These are phyloP conservation scores for Pyropia haitanensis DNA, from an alignment of 23 red algal species.

Conservation along the genomic window DNA sequence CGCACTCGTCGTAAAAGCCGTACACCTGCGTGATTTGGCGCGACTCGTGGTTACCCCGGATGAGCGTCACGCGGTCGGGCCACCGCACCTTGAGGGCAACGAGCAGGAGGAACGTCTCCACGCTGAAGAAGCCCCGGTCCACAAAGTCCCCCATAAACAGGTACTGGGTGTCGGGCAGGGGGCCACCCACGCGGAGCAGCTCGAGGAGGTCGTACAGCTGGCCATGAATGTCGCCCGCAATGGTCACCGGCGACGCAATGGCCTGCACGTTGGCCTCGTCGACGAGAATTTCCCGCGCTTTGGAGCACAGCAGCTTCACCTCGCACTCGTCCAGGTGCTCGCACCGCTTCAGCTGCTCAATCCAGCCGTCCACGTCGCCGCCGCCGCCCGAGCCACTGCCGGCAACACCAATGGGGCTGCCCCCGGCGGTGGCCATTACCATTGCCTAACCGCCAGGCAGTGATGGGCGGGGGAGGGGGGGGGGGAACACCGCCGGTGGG, in stretches of 20 bases:
- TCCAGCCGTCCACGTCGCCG: conserved; percentile 73
- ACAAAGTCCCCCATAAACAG: conserved; percentile 97
- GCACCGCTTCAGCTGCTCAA: conserved; percentile 89
- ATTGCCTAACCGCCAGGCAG: too few relatives aligned
- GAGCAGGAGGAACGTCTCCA: conserved; percentile 81
- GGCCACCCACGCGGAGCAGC: conserved; percentile 78
- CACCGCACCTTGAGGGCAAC: conserved; percentile 78
- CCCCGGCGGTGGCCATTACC: too few relatives aligned
- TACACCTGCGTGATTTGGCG: conserved; percentile 94
- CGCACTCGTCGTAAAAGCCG: conserved; percentile 94
- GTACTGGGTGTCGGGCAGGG: conserved; percentile 69
- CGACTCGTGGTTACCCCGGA: conserved; percentile 85
- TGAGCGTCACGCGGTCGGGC: conserved; percentile 71
- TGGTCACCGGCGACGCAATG: conserved; percentile 77
- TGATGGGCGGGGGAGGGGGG: too few relatives aligned
- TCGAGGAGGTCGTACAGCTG: conserved; percentile 98
- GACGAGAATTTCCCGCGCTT: conserved; percentile 80
- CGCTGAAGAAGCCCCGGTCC: conserved; percentile 78
- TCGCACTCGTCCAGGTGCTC: conserved; percentile 86
- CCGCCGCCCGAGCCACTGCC: too few relatives aligned
- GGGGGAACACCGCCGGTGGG: too few relatives aligned
- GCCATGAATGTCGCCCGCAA: conserved; percentile 96
- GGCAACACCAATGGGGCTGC: too few relatives aligned
- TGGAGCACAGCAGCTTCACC: conserved; percentile 78
- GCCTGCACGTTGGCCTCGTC: conserved; percentile 91